Evolutionary conservation across 2,329 filamentous ascomycete genomes (phyloP), one percentile per base, ranked within the genome.

Genomic region (Xylaria sp.): DNA sequence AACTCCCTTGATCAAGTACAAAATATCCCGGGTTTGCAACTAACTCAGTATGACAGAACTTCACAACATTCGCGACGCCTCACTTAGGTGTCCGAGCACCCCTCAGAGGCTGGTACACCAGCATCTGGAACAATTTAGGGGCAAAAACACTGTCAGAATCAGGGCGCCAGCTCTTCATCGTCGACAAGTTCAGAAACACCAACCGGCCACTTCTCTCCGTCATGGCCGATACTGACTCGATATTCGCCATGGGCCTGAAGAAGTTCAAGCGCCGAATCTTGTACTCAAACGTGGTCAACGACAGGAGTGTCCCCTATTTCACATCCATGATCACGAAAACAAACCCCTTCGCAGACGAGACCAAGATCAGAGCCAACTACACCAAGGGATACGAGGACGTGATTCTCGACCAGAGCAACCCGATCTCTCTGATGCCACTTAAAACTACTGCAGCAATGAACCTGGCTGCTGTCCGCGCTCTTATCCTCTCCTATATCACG

Each of bases 281-380:
- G 1, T 97, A 97, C 73, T 82, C 88, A 48, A 97, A 97, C 71
- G 86, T 96, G 52, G 78, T 89, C 70, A 96, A 97, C 73, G 93
- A 97, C 75, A 81, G 86, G 57, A 90, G 84, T 50, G 90, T 91
- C 3, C 84, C 88, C 0, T 91, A 90, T 75, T 96, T 93, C 72
- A 97, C 93, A 0, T 90, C 91, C 0, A 81, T 80, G 18, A 91
- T 97, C 51, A 81, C 87, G 23, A 86, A 86, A 68, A 89, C 81
- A 0, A 90, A 97, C 68, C 92, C 92, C 0, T 97, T 86, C 70
- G 80, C 80, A 0, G 80, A 92, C 64, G 71, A 89, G 13, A 82
- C 87, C 18, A 83, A 81, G 3, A 72, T 93, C 61, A 84, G 87
- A 19, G 78, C 91, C 66, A 90, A 90, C 69, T 95, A 89, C 67